Base-by-base conservation (phyloP, 352 stramenopile species). In the Pythium periplocum region DNA sequence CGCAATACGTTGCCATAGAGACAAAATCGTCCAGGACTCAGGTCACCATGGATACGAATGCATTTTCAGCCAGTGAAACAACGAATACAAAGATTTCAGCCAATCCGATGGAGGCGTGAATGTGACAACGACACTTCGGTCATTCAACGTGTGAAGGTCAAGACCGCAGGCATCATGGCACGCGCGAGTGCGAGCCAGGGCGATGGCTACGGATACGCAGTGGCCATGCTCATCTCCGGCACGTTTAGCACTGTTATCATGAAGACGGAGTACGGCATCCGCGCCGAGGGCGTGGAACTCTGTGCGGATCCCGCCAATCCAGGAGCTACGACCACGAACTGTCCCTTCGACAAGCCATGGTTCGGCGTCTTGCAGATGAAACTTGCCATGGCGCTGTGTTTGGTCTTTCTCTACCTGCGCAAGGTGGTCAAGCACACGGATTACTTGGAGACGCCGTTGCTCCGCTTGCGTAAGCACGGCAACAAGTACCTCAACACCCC, bases 321-420 rank as follows among this genome's bases (percentile, higher is more conserved):
- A 30, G 44, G 45, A 10, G 40, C 55, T 39, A 55, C 57, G 34
- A 88, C 77, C 53, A 84, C 59, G 62, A 50, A 81, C 44, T 93
- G 83, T 44, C 72, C 77, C 52, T 93, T 93, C 58, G 74, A 81
- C 75, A 93, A 93, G 68, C 83, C 83, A 37, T 93, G 80, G 80
- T 93, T 91, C 55, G 80, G 81, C 51, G 81, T 90, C 41, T 58
- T 93, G 64, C 75, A 91, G 61, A 93, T 93, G 80, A 93, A 93
- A 49, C 46, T 89, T 37, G 83, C 83, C 36, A 93, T 93, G 83
- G 62, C 80, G 48, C 60, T 87, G 33, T 90, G 82, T 61, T 71
- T 93, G 31, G 72, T 85, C 34, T 87, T 93, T 50, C 62, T 90
- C 31, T 88, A 87, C 60, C 41, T 73, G 44, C 83, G 78, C 48